These are phyloP conservation scores for Solanum acaule DNA, from an alignment of 257 asterid genomes.

Conservation along the genomic window DNA sequence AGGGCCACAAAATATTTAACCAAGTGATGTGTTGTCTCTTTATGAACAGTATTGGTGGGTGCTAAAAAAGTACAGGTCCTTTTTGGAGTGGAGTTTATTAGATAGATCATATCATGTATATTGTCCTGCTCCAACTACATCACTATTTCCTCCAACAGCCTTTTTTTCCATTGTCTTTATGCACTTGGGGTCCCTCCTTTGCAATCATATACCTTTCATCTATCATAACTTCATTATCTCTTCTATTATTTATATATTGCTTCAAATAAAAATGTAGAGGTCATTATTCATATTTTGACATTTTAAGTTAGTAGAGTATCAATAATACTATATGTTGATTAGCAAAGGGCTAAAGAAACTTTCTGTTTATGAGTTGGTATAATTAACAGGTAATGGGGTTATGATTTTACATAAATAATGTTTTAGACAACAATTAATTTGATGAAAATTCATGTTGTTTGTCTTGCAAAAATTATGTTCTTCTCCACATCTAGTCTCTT, in stretches of 20 bases:
- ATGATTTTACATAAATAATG: background rate
- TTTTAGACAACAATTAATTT: background rate
- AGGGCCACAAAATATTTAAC: background rate
- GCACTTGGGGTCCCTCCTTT: constrained; percentile 23
- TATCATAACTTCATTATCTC: background rate
- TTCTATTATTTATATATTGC: background rate
- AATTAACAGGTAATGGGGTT: background rate
- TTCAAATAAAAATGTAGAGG: background rate
- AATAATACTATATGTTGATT: background rate
- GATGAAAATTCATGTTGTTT: background rate
- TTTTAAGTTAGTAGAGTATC: background rate
- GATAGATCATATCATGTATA: background rate
- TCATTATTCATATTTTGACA: background rate
- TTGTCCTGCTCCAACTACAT: background rate
- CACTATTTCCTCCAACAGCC: constrained; percentile 20
- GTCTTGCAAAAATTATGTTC: background rate
- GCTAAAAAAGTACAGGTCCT: background rate
- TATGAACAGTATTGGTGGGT: background rate
- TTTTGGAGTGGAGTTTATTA: constrained; percentile 5
- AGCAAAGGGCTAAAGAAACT: background rate
- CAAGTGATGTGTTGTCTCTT: background rate
- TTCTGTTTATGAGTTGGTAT: background rate
- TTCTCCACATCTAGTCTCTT: background rate
- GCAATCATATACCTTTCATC: background rate
- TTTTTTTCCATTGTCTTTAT: constrained; percentile 26